These are phyloP conservation scores for Evernia prunastri DNA, from an alignment of 495 filamentous ascomycete species.

Conservation along the genomic window DNA sequence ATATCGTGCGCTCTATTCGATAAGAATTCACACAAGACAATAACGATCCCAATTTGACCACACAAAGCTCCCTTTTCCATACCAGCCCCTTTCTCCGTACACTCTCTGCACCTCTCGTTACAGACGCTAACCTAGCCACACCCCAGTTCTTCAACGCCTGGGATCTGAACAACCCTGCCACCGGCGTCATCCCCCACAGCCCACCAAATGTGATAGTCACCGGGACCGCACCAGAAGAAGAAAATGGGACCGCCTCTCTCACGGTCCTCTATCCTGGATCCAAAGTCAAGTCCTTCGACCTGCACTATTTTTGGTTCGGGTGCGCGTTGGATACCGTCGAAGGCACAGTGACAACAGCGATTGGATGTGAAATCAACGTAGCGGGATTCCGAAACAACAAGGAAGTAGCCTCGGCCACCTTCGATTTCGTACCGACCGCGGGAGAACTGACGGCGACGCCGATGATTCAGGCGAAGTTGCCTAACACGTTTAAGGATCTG, in stretches of 20 bases:
- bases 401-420: too few relatives aligned
- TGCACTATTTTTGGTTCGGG: neutral
- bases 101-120: too few relatives aligned
- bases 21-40: neutral
- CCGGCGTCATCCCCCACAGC: neutral
- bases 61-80: neutral
- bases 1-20: too few relatives aligned
- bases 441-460: too few relatives aligned
- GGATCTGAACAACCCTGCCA: neutral
- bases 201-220: neutral
- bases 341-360: neutral
- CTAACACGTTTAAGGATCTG: too few relatives aligned
- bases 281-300: neutral
- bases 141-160: neutral
- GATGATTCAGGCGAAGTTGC: too few relatives aligned
- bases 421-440: too few relatives aligned
- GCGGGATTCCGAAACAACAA: neutral
- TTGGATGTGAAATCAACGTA: neutral
- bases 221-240: neutral
- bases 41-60: neutral
- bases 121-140: neutral
- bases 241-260: neutral
- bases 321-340: neutral
- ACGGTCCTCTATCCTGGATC: neutral
- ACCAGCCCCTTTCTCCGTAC: neutral